Conservation (phyloP, 768 basidiomycete genomes). For the Phlebiopsis gigantea region DNA sequence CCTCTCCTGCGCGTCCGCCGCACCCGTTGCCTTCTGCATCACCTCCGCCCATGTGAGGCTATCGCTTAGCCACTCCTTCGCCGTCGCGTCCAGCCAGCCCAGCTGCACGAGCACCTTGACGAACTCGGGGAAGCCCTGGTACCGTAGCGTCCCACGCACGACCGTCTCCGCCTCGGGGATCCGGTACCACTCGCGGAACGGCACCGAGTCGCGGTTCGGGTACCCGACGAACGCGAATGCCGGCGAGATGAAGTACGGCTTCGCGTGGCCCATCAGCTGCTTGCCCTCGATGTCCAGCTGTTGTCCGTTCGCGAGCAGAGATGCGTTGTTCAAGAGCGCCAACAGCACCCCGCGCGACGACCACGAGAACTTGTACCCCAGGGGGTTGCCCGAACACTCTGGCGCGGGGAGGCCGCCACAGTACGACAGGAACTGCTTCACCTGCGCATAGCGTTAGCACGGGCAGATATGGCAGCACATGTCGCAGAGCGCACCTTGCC, state of each 20-base stretch:
- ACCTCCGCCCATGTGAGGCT: constrained; percentile 81
- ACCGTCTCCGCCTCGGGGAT: constrained; percentile 94
- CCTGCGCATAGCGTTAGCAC: constrained; percentile 32
- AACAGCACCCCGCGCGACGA: constrained; percentile 94
- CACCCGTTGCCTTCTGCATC: constrained; percentile 68
- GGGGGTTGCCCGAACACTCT: constrained; percentile 86
- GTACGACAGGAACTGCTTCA: constrained; percentile 90
- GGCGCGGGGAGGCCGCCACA: constrained; percentile 96
- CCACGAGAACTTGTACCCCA: constrained; percentile 99
- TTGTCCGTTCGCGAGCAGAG: constrained; percentile 66
- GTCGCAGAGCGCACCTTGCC: constrained; percentile 62
- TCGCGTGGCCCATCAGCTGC: constrained; percentile 86
- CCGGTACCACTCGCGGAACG: constrained; percentile 86
- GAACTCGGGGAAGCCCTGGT: constrained; percentile 96
- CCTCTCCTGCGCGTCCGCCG: constrained; percentile 65
- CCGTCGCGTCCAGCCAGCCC: constrained; percentile 75
- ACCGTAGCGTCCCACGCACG: constrained; percentile 88
- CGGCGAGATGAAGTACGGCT: constrained; percentile 92
- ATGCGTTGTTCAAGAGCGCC: constrained; percentile 87
- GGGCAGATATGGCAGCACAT: not conserved
- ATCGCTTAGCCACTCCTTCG: constrained; percentile 73
- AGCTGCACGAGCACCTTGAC: constrained; percentile 81
- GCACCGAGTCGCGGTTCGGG: constrained; percentile 91
- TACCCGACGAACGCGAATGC: constrained; percentile 96
- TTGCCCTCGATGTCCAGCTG: constrained; percentile 63